Evolutionary conservation across 192 early-diverging fungal species (phyloP), one percentile per base, ranked within the genome.

Genomic region (Umbelopsis sp.): DNA sequence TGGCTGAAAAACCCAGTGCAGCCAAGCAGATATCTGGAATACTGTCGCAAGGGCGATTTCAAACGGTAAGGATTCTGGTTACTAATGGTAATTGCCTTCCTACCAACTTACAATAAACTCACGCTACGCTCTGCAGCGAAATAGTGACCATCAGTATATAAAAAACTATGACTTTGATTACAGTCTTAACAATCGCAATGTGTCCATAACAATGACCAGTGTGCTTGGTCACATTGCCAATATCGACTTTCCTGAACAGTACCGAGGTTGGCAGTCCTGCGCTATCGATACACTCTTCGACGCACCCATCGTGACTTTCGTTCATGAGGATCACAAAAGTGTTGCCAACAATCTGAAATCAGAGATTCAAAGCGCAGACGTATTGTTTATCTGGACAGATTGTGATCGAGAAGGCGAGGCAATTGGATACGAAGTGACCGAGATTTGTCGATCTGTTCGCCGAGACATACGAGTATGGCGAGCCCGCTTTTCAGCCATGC

Each of bases 351-450:
- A 97, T 74, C 64, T 99, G 2, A 46, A 74, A 15, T 49, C 76
- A 15, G 83, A 95, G 68, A 86, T 90, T 0, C 82, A 86, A 15
- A 67, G 71, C 0, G 87, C 90, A 0, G 80, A 90, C 12, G 74
- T 87, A 49, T 73, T 99, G 37, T 88, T 96, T 49, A 99, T 99
- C 50, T 99, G 97, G 97, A 99, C 97, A 5, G 97, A 99, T 85
- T 98, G 97, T 71, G 96, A 99, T 85, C 87, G 92, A 10, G 95
- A 98, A 80, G 97, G 97, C 30, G 97, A 99, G 70, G 88, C 88
- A 44, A 99, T 99, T 69, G 97, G 97, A 15, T 75, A 80, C 12
- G 97, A 99, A 66, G 85, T 96, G 18, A 88, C 81, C 0, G 77
- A 82, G 7, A 80, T 97, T 0, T 94, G 94, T 64, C 72, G 73